Percentiles rank a stretch among this genome's conserved stretches.
Conservation (phyloP, 78 protist species). For the Dictyostelium intermedium region DNA sequence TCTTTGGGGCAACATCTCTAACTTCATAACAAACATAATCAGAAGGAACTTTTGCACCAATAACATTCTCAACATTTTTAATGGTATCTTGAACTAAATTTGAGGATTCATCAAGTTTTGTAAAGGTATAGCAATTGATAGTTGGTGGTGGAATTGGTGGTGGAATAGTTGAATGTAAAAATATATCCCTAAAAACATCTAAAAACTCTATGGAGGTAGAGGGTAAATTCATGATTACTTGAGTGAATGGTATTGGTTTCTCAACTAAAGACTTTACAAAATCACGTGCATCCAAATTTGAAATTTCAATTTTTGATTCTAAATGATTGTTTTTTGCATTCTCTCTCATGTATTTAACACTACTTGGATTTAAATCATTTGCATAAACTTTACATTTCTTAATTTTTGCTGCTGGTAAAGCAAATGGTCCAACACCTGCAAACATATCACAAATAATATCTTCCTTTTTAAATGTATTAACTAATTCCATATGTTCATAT, state of each 20-base stretch:
- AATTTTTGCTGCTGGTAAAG: constrained; percentile 92
- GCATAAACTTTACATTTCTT: constrained; percentile 88
- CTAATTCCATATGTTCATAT: constrained; percentile 91
- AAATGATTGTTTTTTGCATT: constrained; percentile 87
- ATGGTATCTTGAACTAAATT: neutral
- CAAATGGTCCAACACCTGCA: constrained; percentile 99
- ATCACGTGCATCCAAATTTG: constrained; percentile 82
- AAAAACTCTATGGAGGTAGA: constrained; percentile 90
- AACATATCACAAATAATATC: constrained; percentile 92
- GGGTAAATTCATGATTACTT: constrained; percentile 95
- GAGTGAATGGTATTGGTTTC: constrained; percentile 21
- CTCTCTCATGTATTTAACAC: constrained; percentile 66
- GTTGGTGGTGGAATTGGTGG: constrained; percentile 63
- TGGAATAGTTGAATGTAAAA: neutral
- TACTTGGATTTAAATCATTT: constrained; percentile 96
- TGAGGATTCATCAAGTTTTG: neutral
- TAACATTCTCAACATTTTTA: constrained; percentile 18
- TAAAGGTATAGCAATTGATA: constrained; percentile 34
- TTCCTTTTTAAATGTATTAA: constrained; percentile 3
- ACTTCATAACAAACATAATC: constrained; percentile 72
- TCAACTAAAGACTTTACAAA: constrained; percentile 33
- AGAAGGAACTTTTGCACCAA: neutral
- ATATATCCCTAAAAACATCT: constrained; percentile 77
- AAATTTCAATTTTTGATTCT: neutral
- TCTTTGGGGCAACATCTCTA: constrained; percentile 93